A percentile compares a stretch with the other conserved stretches of the same genome.
These are phyloP conservation scores for Penicillium steckii DNA, from an alignment of 495 filamentous ascomycete genomes.

Conservation along the genomic window DNA sequence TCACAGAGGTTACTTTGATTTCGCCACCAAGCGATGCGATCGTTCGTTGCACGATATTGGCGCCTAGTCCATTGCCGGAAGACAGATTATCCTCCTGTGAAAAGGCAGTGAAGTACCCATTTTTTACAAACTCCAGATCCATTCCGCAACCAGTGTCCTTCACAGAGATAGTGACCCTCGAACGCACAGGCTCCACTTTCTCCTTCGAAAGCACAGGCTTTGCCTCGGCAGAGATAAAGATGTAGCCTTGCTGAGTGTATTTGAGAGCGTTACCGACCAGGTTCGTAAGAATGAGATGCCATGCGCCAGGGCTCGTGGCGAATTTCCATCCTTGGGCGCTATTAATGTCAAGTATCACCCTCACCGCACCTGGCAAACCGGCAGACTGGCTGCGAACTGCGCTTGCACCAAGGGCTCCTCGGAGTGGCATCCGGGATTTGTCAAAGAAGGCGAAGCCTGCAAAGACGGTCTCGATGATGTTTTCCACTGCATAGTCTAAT, in stretches of 20 bases:
- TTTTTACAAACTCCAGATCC: constrained; percentile 57
- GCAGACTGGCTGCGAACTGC: too few relatives aligned
- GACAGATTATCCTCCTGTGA: constrained; percentile 62
- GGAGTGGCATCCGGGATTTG: too few relatives aligned
- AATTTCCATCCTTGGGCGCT: constrained; percentile 13
- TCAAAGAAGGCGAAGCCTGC: constrained; percentile 33
- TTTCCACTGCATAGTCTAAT: constrained; percentile 48
- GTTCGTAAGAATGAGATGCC: constrained; percentile 32
- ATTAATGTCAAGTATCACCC: constrained; percentile 53
- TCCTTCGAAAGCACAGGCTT: constrained; percentile 3
- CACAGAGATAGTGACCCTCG: constrained; percentile 39
- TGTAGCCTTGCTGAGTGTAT: constrained; percentile 29
- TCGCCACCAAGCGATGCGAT: constrained; percentile 51
- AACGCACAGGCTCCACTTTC: not conserved
- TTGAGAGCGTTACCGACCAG: constrained; percentile 38
- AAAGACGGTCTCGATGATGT: constrained; percentile 56
- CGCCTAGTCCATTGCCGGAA: constrained; percentile 62
- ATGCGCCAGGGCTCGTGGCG: constrained; percentile 11
- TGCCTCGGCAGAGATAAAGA: constrained; percentile 15
- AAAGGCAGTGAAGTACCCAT: constrained; percentile 63
- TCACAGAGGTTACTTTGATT: constrained; percentile 14
- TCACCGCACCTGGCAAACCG: too few relatives aligned
- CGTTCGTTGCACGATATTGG: constrained; percentile 63
- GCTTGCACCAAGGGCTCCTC: too few relatives aligned
- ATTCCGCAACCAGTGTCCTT: constrained; percentile 66